Evolutionary conservation across 805 yeast genomes (phyloP).

Genomic region (Tetrapisispora nanseiensis): DNA sequence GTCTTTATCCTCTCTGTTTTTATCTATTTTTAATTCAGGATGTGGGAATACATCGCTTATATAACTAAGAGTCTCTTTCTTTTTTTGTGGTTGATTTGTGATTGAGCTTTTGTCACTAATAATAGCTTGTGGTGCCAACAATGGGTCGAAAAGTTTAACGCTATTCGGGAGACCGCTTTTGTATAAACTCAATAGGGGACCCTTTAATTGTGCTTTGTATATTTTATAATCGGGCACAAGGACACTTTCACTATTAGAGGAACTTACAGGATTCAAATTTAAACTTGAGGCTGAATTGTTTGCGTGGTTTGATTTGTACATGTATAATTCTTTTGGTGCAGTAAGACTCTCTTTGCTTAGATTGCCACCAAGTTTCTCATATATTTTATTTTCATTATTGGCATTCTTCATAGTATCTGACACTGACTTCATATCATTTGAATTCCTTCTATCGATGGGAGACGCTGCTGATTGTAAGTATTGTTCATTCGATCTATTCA

Average conservation of each 20-base stretch:
- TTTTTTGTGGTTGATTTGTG: neutral
- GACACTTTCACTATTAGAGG: constrained; percentile 2
- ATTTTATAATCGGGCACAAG: constrained; percentile 32
- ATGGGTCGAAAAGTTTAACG: constrained; percentile 34
- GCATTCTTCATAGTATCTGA: neutral
- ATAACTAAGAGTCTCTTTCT: neutral
- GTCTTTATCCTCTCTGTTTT: constrained; percentile 33
- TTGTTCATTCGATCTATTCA: constrained; percentile 38
- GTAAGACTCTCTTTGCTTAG: neutral
- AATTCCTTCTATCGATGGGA: neutral
- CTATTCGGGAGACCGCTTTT: constrained; percentile 42
- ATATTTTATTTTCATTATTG: neutral
- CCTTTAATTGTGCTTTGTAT: constrained; percentile 58
- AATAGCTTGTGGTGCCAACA: neutral
- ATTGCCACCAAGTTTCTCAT: neutral
- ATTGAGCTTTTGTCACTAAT: neutral
- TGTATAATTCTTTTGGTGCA: neutral
- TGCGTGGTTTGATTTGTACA: neutral
- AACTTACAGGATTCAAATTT: neutral
- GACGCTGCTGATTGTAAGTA: constrained; percentile 1
- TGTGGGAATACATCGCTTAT: constrained; percentile 38
- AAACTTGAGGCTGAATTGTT: neutral
- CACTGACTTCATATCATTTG: neutral
- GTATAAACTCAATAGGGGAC: constrained; percentile 54
- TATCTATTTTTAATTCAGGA: constrained; percentile 48